Percentiles rank a stretch among this genome's conserved stretches.
These are phyloP conservation scores for Termitomyces heimii DNA, from an alignment of 768 basidiomycete species.

Conservation along the genomic window DNA sequence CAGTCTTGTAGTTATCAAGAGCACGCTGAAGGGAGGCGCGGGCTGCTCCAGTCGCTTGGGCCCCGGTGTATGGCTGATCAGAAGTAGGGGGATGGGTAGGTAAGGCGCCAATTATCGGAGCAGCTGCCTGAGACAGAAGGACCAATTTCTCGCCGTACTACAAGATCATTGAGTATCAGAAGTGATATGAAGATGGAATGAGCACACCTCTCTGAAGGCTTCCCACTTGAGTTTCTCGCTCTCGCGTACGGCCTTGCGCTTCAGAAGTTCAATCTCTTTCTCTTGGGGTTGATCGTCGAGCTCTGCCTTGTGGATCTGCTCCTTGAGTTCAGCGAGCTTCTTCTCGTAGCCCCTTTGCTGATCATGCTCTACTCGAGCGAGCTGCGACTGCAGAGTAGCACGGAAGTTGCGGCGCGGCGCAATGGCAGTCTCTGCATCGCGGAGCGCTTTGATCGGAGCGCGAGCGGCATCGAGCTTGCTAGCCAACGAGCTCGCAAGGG, in stretches of 20 bases:
- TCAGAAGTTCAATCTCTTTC: slow-evolving; percentile 63
- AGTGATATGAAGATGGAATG: not conserved
- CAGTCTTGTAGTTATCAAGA: slow-evolving; percentile 72
- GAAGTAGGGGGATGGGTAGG: slow-evolving; percentile 62
- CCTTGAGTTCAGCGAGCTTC: slow-evolving; percentile 64
- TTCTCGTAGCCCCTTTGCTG: slow-evolving; percentile 60
- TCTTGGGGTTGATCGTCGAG: slow-evolving; percentile 60
- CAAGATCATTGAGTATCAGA: not conserved
- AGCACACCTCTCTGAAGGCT: slow-evolving; percentile 66
- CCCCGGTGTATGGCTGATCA: slow-evolving; percentile 53
- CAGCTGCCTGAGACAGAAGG: slow-evolving; percentile 65
- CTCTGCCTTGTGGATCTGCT: slow-evolving; percentile 62
- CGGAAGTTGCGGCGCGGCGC: slow-evolving; percentile 60
- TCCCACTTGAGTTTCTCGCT: slow-evolving; percentile 78
- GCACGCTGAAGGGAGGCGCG: slow-evolving; percentile 75
- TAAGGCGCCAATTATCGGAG: slow-evolving; percentile 54
- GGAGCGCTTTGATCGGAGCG: slow-evolving; percentile 60
- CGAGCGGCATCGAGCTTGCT: slow-evolving; percentile 60
- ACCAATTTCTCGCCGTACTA: slow-evolving; percentile 81
- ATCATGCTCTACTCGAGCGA: slow-evolving; percentile 60
- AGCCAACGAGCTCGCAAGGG: slow-evolving; percentile 56
- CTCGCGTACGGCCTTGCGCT: slow-evolving; percentile 70
- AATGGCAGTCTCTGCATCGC: slow-evolving; percentile 62
- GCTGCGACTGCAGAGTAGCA: slow-evolving; percentile 50
- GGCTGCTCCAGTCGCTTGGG: slow-evolving; percentile 56